These are phyloP conservation scores for Aspergillus asperescens DNA, from an alignment of 495 filamentous ascomycete genomes.

Conservation along the genomic window DNA sequence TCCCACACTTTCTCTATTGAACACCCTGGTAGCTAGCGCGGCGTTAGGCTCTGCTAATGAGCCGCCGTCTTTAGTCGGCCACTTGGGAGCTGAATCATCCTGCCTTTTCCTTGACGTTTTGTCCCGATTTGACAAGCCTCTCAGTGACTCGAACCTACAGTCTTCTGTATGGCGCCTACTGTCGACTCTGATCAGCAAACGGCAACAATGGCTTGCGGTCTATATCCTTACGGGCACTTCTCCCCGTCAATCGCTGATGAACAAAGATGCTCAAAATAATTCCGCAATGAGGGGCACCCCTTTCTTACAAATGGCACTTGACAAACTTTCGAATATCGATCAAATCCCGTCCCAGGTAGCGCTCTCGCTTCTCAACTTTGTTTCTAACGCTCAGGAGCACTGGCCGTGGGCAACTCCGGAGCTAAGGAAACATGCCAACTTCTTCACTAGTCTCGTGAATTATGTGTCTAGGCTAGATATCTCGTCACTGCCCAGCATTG, in stretches of 20 bases:
- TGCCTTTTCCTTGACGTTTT: slow-evolving; percentile 77
- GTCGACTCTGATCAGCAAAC: slow-evolving; percentile 78
- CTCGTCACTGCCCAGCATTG: slow-evolving; percentile 37
- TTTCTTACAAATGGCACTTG: slow-evolving; percentile 69
- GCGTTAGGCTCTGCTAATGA: slow-evolving; percentile 56
- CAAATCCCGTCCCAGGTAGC: slow-evolving; percentile 55
- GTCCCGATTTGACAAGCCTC: slow-evolving; percentile 70
- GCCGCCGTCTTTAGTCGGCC: slow-evolving; percentile 83
- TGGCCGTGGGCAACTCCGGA: slow-evolving; percentile 87
- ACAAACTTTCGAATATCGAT: slow-evolving; percentile 63
- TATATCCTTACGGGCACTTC: slow-evolving; percentile 85
- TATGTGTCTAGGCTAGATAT: slow-evolving; percentile 60
- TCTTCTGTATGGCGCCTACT: slow-evolving; percentile 77
- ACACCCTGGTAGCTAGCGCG: slow-evolving; percentile 65
- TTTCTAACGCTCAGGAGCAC: slow-evolving; percentile 77
- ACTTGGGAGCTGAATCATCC: slow-evolving; percentile 74
- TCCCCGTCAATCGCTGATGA: slow-evolving; percentile 64
- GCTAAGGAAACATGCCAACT: slow-evolving; percentile 64
- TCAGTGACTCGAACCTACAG: slow-evolving; percentile 55
- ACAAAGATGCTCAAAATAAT: slow-evolving; percentile 35
- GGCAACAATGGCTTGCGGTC: slow-evolving; percentile 93
- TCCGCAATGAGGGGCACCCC: slow-evolving; percentile 49
- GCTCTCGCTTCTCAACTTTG: slow-evolving; percentile 76
- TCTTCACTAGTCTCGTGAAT: slow-evolving; percentile 61
- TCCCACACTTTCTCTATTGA: slow-evolving; percentile 62